Percentiles rank a stretch among this genome's conserved stretches.
phyloP scores from a whole-genome alignment of 2,329 filamentous ascomycete genomes.

The Xylariaceae sp. region DNA sequence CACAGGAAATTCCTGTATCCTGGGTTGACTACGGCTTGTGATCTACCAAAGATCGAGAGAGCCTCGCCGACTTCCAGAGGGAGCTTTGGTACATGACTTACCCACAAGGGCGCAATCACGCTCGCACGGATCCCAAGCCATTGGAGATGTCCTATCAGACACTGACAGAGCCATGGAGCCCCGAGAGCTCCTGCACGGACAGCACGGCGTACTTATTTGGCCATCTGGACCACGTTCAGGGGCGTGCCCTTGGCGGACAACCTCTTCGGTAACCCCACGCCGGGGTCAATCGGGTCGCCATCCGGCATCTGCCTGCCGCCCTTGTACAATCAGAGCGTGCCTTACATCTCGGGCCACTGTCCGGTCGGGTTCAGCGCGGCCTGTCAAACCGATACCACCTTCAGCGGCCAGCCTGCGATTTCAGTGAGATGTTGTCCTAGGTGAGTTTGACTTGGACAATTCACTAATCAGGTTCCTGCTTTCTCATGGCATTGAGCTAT shows the following conservation, averaged over 20 bases:
- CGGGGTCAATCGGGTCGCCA: background rate
- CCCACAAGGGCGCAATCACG: too few species aligned
- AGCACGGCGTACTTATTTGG: background rate
- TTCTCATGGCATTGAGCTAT: too few species aligned
- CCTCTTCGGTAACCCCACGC: background rate
- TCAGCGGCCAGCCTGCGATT: background rate
- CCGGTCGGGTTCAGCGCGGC: background rate
- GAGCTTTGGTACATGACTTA: too few species aligned
- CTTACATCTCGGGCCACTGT: background rate
- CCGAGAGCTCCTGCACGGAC: background rate
- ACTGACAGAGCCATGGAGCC: background rate
- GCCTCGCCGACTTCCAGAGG: too few species aligned
- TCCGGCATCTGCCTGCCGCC: background rate
- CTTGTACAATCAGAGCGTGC: background rate
- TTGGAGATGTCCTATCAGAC: background rate
- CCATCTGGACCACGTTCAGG: background rate
- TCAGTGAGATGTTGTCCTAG: background rate
- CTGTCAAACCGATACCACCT: background rate
- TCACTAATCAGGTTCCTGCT: background rate
- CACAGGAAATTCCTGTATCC: too few species aligned
- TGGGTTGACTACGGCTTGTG: too few species aligned
- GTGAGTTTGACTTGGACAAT: too few species aligned
- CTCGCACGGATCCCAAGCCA: too few species aligned
- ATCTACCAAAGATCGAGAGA: too few species aligned
- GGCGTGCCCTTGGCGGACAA: background rate